Percentiles rank a stretch among this genome's conserved stretches.
phyloP scores from a whole-genome alignment of 106 monocot genomes.

The Gastrodia elata region DNA sequence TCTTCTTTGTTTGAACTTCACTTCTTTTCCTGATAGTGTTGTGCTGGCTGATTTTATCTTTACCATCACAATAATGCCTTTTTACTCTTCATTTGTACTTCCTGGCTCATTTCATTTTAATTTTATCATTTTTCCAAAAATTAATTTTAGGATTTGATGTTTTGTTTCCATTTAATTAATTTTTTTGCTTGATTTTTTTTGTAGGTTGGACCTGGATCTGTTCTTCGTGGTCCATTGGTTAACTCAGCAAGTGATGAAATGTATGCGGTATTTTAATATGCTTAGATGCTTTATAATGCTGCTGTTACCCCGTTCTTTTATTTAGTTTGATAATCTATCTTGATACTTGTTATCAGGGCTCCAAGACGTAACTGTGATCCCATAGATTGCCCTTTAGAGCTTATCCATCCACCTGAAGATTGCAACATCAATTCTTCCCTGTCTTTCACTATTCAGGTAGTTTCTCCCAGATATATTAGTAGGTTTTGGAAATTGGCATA shows the following conservation, averaged over 20 bases:
- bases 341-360: slow-evolving; percentile 37
- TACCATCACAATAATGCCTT: neutral
- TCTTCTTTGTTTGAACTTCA: neutral
- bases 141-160: neutral
- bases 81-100: neutral
- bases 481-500: neutral
- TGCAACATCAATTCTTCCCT: slow-evolving; percentile 94
- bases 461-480: neutral
- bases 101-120: neutral
- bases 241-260: slow-evolving; percentile 62
- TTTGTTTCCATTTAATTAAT: neutral
- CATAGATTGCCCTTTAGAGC: slow-evolving; percentile 66
- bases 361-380: slow-evolving; percentile 73
- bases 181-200: slow-evolving; percentile 16
- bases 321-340: neutral
- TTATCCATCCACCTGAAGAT: slow-evolving; percentile 94
- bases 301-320: neutral
- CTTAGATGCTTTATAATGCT: neutral
- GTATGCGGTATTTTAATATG: slow-evolving; percentile 30
- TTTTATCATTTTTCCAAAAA: neutral
- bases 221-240: slow-evolving; percentile 73
- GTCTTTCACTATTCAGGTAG: slow-evolving; percentile 92
- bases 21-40: neutral
- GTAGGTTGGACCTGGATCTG: slow-evolving; percentile 90
- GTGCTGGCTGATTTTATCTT: neutral